These are phyloP conservation scores for Podospora anserina DNA, from an alignment of 495 filamentous ascomycete genomes.

Conservation along the genomic window DNA sequence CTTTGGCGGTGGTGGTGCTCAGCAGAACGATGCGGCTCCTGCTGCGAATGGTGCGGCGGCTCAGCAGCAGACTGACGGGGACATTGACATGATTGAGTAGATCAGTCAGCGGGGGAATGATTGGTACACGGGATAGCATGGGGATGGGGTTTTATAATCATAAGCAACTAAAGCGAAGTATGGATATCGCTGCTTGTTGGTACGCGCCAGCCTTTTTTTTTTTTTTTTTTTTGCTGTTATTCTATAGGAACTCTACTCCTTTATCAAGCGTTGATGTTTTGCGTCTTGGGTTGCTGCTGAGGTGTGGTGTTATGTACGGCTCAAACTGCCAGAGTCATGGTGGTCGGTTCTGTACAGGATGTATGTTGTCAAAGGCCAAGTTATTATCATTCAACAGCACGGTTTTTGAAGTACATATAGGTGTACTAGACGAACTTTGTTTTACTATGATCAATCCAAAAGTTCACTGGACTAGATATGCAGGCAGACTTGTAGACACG, in stretches of 20 bases:
- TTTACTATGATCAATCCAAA: no score
- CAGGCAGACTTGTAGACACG: background rate
- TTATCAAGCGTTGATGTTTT: background rate
- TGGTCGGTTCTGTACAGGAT: no score
- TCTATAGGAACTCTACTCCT: background rate
- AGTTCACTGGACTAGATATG: background rate
- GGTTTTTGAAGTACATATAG: no score
- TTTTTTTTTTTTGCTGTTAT: background rate
- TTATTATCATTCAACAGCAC: no score
- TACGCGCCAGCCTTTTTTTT: background rate
- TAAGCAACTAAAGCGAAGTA: background rate
- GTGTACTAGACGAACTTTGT: no score
- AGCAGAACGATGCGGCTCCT: constrained; percentile 24
- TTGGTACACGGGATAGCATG: background rate
- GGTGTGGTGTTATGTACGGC: no score
- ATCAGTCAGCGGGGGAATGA: background rate
- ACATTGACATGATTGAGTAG: constrained; percentile 35
- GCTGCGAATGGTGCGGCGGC: constrained; percentile 18
- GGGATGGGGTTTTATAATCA: background rate
- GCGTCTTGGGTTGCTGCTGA: background rate
- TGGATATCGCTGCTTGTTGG: background rate
- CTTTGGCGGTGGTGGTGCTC: constrained; percentile 46
- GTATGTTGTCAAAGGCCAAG: no score
- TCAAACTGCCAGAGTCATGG: no score
- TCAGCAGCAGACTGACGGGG: constrained; percentile 21